Evolutionary conservation across 1,284 basidiomycete genomes (phyloP).

Genomic region (Boletus mariae): DNA sequence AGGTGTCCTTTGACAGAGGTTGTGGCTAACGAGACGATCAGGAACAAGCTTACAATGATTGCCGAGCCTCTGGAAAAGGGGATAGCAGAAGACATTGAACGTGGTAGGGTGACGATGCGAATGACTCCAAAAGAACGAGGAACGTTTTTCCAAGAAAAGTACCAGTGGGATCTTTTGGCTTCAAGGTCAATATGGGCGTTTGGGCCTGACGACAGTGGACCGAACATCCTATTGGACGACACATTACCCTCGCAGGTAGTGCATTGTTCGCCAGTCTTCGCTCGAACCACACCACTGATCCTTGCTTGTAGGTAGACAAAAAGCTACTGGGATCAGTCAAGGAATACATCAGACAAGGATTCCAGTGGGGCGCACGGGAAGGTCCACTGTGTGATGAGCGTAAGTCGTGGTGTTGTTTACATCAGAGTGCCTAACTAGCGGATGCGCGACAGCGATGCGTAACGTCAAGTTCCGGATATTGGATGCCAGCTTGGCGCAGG

Average conservation of each 20-base stretch:
- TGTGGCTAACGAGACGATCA: constrained; percentile 32
- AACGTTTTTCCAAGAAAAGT: constrained; percentile 92
- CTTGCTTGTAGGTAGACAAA: constrained; percentile 73
- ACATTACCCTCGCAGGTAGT: constrained; percentile 88
- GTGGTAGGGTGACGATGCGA: constrained; percentile 85
- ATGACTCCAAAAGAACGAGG: constrained; percentile 93
- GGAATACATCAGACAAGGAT: constrained; percentile 97
- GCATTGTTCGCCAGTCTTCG: neutral
- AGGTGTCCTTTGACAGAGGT: neutral
- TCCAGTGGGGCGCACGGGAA: constrained; percentile 98
- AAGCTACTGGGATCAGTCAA: constrained; percentile 86
- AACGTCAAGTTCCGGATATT: constrained; percentile 97
- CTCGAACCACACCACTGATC: neutral
- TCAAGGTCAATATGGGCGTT: constrained; percentile 99
- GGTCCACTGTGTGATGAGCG: constrained; percentile 98
- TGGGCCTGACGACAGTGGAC: constrained; percentile 92
- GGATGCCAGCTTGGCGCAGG: constrained; percentile 87
- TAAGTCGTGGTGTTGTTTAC: constrained; percentile 45
- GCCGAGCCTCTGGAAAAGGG: constrained; percentile 93
- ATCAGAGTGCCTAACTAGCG: constrained; percentile 5
- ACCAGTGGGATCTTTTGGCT: constrained; percentile 97
- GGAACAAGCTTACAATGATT: constrained; percentile 97
- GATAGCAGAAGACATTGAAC: constrained; percentile 92
- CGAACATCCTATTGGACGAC: constrained; percentile 94
- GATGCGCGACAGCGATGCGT: constrained; percentile 72